These are phyloP conservation scores for Trichoderma sp. DNA, from an alignment of 2,329 filamentous ascomycete genomes.

Conservation along the genomic window DNA sequence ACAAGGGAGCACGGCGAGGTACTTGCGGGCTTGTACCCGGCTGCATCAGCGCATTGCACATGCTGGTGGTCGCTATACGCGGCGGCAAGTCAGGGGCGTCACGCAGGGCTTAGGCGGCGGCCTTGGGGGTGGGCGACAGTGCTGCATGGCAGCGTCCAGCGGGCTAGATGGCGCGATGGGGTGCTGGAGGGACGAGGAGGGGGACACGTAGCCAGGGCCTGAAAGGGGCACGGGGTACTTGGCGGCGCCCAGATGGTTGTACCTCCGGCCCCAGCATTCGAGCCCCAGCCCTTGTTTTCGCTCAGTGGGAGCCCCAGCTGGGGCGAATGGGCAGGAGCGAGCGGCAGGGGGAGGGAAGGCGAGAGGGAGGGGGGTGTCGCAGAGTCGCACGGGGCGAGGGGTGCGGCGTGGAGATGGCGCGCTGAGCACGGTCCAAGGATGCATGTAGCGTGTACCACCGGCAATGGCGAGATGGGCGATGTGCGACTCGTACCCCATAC, in stretches of 20 bases:
- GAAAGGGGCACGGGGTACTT: slow-evolving; percentile 28
- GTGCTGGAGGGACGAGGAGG: slow-evolving; percentile 24
- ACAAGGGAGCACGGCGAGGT: slow-evolving; percentile 20
- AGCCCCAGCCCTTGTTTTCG: slow-evolving; percentile 12
- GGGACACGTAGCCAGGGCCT: slow-evolving; percentile 25
- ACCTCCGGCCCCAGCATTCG: slow-evolving; percentile 24
- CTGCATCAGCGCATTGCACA: slow-evolving; percentile 22
- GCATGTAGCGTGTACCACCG: not conserved
- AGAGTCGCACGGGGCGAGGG: slow-evolving; percentile 3
- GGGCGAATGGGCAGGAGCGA: slow-evolving; percentile 17
- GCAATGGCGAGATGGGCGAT: not conserved
- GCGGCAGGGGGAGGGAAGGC: not conserved
- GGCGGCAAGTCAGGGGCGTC: slow-evolving; percentile 33
- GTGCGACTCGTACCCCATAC: not conserved
- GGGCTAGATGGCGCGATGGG: slow-evolving; percentile 24
- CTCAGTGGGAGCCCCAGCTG: slow-evolving; percentile 25
- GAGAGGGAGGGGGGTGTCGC: not conserved
- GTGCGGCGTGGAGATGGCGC: slow-evolving; percentile 6
- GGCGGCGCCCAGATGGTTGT: slow-evolving; percentile 27
- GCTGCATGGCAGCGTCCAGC: slow-evolving; percentile 24
- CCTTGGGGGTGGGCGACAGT: slow-evolving; percentile 18
- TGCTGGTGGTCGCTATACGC: slow-evolving; percentile 32
- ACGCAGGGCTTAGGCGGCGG: slow-evolving; percentile 25
- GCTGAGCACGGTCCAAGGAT: not conserved
- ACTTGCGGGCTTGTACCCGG: slow-evolving; percentile 28